Percentiles rank a stretch among this genome's conserved stretches.
Evolutionary conservation across 2,329 filamentous ascomycete genomes (phyloP).

Genomic region (Elsinoe australis): DNA sequence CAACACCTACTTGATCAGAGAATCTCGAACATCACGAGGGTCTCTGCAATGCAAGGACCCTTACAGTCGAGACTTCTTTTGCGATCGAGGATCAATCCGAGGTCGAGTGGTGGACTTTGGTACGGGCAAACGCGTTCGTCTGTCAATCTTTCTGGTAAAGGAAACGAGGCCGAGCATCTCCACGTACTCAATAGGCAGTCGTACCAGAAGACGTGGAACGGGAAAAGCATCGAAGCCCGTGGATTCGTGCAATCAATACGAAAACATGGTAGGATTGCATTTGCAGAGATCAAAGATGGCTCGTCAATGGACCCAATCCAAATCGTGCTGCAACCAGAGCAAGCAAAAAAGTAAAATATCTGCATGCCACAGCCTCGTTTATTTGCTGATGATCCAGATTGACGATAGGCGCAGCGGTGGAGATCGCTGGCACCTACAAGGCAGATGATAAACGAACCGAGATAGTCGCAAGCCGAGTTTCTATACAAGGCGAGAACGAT

Average conservation of each 20-base stretch:
- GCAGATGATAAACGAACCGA: neutral
- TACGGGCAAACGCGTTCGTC: no score
- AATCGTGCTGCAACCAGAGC: constrained; percentile 64
- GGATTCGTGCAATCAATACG: constrained; percentile 80
- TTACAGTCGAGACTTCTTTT: no score
- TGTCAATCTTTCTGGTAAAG: no score
- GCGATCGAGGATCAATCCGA: no score
- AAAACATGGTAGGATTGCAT: constrained; percentile 75
- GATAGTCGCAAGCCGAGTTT: no score
- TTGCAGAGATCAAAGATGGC: constrained; percentile 81
- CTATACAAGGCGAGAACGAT: constrained; percentile 71
- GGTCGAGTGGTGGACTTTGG: no score
- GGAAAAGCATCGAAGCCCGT: constrained; percentile 46
- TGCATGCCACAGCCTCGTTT: neutral
- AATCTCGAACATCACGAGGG: no score
- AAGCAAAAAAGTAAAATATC: constrained; percentile 61
- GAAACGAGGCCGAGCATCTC: no score
- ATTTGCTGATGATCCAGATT: constrained; percentile 49
- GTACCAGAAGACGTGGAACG: no score
- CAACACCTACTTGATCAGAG: no score
- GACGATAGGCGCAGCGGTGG: constrained; percentile 71
- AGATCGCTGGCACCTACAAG: constrained; percentile 67
- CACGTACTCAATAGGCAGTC: no score
- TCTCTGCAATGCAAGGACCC: no score
- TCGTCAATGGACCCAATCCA: constrained; percentile 73